Evolutionary conservation across 768 basidiomycete species (phyloP).

Genomic region (Leccinum barrowsii): DNA sequence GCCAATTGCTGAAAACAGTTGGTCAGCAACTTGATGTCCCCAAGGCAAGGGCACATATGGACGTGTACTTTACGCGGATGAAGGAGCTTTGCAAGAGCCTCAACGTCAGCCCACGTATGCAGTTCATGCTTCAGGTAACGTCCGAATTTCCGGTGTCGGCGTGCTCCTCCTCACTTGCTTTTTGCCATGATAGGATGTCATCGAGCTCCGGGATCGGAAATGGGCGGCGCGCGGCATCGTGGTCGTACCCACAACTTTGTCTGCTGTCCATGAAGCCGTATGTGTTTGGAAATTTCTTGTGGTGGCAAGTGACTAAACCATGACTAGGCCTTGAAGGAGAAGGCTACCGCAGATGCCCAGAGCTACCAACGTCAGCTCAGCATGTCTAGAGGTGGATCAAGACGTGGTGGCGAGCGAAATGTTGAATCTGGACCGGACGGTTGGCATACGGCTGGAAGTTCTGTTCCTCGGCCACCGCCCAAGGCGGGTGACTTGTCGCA

Average conservation of each 20-base stretch:
- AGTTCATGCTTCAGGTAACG: slow-evolving; percentile 91
- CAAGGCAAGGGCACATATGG: slow-evolving; percentile 83
- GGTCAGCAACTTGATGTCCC: slow-evolving; percentile 76
- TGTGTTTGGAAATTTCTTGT: slow-evolving; percentile 28
- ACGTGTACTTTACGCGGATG: slow-evolving; percentile 92
- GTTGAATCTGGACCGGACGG: slow-evolving; percentile 72
- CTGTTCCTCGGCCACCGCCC: slow-evolving; percentile 52
- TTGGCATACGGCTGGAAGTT: slow-evolving; percentile 73
- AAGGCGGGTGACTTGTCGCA: slow-evolving; percentile 85
- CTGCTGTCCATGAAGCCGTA: slow-evolving; percentile 84
- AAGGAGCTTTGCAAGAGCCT: slow-evolving; percentile 70
- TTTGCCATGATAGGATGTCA: slow-evolving; percentile 64
- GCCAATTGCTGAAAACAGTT: slow-evolving; percentile 88
- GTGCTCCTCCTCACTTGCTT: background rate
- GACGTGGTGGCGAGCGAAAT: slow-evolving; percentile 74
- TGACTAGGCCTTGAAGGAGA: slow-evolving; percentile 76
- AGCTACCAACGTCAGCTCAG: slow-evolving; percentile 56
- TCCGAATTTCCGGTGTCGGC: background rate
- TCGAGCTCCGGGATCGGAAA: slow-evolving; percentile 80
- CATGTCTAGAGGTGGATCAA: slow-evolving; percentile 90
- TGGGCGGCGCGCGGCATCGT: slow-evolving; percentile 74
- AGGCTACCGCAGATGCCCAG: slow-evolving; percentile 61
- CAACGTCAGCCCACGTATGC: slow-evolving; percentile 82
- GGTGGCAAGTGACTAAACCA: slow-evolving; percentile 4
- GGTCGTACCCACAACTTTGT: slow-evolving; percentile 82